Conservation (phyloP, 1,139 yeast genomes). For the Blastobotrys arbuscula region DNA sequence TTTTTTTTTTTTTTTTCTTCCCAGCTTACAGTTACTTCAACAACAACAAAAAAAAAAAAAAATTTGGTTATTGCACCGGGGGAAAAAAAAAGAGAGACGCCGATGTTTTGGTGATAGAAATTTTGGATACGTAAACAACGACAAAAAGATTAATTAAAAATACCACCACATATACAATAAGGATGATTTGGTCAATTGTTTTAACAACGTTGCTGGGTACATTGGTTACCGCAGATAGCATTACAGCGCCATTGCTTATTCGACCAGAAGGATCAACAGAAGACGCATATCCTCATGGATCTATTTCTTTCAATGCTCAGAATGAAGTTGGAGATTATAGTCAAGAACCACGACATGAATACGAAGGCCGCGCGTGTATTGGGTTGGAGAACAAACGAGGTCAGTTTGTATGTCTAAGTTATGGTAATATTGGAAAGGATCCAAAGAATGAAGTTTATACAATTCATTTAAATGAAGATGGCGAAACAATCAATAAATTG, state of each 20-base stretch:
- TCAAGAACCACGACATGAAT: neutral
- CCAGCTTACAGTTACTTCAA: no score
- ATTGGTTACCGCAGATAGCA: slow-evolving; percentile 7
- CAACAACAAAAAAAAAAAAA: no score
- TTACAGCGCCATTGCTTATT: slow-evolving; percentile 14
- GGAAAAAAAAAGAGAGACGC: no score
- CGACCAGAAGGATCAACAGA: slow-evolving; percentile 14
- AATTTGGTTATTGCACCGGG: no score
- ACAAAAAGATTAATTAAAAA: no score
- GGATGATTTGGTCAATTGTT: no score
- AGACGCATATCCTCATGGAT: slow-evolving; percentile 5
- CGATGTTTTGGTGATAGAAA: no score
- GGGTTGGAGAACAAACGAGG: slow-evolving; percentile 18
- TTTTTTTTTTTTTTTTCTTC: no score
- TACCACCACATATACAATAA: no score
- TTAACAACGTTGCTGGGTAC: no score
- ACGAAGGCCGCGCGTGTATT: slow-evolving; percentile 22
- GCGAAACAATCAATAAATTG: slow-evolving; percentile 13
- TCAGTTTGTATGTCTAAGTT: slow-evolving; percentile 22
- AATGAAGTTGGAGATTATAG: slow-evolving; percentile 3
- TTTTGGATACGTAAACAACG: no score
- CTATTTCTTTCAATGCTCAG: slow-evolving; percentile 9
- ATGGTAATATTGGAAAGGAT: slow-evolving; percentile 1
- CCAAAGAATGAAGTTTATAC: slow-evolving; percentile 13
- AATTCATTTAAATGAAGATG: slow-evolving; percentile 16